Evolutionary conservation across 371 early-diverging fungal genomes (phyloP).

Genomic region (Mucor saturninus): DNA sequence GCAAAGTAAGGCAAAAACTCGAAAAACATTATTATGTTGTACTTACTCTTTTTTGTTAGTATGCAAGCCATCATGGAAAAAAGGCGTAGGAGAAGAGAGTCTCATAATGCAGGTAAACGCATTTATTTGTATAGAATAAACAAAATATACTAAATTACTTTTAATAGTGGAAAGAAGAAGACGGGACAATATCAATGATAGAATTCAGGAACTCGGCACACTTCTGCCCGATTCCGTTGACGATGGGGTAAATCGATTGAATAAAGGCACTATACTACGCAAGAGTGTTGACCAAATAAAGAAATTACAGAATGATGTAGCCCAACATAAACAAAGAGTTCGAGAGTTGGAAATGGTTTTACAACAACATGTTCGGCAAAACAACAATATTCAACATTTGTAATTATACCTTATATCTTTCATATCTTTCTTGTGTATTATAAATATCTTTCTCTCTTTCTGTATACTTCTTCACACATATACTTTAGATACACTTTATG

Average conservation of each 20-base stretch:
- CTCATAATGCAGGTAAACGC: constrained; percentile 86
- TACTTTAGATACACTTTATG: neutral
- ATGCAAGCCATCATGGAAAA: constrained; percentile 74
- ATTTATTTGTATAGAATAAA: neutral
- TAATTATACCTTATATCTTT: neutral
- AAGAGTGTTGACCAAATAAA: constrained; percentile 92
- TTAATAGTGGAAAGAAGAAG: constrained; percentile 86
- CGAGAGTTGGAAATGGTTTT: constrained; percentile 70
- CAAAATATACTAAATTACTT: neutral
- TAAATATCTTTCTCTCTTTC: constrained; percentile 1
- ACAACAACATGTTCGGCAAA: constrained; percentile 23
- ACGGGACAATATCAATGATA: constrained; percentile 96
- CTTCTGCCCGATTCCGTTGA: constrained; percentile 77
- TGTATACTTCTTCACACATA: neutral
- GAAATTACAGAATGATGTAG: constrained; percentile 65
- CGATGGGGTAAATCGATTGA: constrained; percentile 73
- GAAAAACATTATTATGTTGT: too few relatives aligned
- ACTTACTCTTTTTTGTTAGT: constrained; percentile 27
- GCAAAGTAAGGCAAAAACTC: constrained; percentile 24
- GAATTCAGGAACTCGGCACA: constrained; percentile 88
- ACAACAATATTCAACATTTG: neutral
- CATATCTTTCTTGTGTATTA: neutral
- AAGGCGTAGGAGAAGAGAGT: constrained; percentile 88
- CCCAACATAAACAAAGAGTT: constrained; percentile 64
- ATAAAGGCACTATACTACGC: constrained; percentile 85